phyloP scores from a whole-genome alignment of 225 moss, liverwort and hornwort genomes.

The Marchantia polymorpha region DNA sequence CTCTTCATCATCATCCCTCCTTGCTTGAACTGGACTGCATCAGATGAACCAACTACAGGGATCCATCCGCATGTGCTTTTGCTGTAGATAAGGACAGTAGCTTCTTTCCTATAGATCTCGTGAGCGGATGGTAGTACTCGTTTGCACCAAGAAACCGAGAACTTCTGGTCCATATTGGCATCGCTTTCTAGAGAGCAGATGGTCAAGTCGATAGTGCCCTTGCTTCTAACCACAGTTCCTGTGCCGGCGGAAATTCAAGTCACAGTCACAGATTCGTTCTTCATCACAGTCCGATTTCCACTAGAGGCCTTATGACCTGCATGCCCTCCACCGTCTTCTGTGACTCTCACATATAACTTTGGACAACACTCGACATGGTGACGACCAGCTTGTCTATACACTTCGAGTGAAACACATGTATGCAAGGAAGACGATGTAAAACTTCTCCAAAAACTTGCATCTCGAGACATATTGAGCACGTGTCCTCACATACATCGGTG shows the following conservation, averaged over 20 bases:
- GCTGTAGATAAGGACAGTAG: too few relatives aligned
- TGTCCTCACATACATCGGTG: constrained; percentile 61
- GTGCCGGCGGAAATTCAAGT: constrained; percentile 44
- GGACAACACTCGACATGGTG: constrained; percentile 75
- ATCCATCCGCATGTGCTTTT: too few relatives aligned
- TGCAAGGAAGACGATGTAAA: constrained; percentile 65
- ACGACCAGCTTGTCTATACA: constrained; percentile 83
- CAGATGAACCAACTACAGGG: too few relatives aligned
- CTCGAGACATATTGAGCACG: constrained; percentile 76
- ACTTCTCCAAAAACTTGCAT: constrained; percentile 53
- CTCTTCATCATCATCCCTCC: too few relatives aligned
- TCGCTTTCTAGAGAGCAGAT: constrained; percentile 69
- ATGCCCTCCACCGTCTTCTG: constrained; percentile 34
- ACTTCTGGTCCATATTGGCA: constrained; percentile 67
- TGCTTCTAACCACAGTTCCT: constrained; percentile 47
- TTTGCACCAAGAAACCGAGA: constrained; percentile 82
- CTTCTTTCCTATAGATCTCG: constrained; percentile 70
- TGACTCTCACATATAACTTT: constrained; percentile 46
- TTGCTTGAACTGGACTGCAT: too few relatives aligned
- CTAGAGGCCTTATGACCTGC: constrained; percentile 47
- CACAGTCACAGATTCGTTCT: constrained; percentile 24
- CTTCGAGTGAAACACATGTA: constrained; percentile 65
- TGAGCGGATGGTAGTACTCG: constrained; percentile 65
- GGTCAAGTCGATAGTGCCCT: constrained; percentile 40
- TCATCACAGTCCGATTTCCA: constrained; percentile 19